Percentiles rank a stretch among this genome's conserved stretches.
Evolutionary conservation across 768 basidiomycete species (phyloP).

Genomic region (Rhodotorula sphaerocarpa): DNA sequence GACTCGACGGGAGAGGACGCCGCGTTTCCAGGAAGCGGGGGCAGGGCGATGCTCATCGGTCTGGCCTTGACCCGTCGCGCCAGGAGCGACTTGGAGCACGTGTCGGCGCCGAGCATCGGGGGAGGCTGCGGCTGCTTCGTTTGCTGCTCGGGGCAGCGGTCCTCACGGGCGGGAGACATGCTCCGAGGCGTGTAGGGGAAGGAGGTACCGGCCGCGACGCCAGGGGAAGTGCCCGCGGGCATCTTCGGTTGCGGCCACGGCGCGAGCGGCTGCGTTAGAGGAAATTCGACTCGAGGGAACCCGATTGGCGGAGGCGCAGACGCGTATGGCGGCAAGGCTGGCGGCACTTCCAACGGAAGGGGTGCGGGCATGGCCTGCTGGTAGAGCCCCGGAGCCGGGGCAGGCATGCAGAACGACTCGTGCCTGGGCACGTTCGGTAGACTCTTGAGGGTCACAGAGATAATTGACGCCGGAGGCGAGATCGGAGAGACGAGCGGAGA

Average conservation of each 20-base stretch:
- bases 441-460: constrained; percentile 1
- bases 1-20: not conserved
- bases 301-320: too few relatives aligned
- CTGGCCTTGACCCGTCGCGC: constrained; percentile 13
- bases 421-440: too few relatives aligned
- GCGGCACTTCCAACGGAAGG: not conserved
- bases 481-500: constrained; percentile 9
- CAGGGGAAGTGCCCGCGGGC: not conserved
- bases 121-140: too few relatives aligned
- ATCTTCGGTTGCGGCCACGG: not conserved
- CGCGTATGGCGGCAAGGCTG: not conserved
- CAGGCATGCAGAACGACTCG: not conserved
- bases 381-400: not conserved
- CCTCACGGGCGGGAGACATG: not conserved
- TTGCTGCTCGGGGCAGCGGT: not conserved
- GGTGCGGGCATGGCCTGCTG: constrained; percentile 8
- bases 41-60: constrained; percentile 9
- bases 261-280: not conserved
- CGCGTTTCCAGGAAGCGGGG: not conserved
- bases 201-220: not conserved
- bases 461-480: constrained; percentile 10
- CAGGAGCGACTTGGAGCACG: not conserved
- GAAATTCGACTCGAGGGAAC: too few relatives aligned
- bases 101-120: too few relatives aligned
- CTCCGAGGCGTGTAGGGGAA: not conserved